Percentiles rank a stretch among this genome's conserved stretches.
Evolutionary conservation across 148 eudicot species (phyloP).

Genomic region (Fagopyrum tataricum): DNA sequence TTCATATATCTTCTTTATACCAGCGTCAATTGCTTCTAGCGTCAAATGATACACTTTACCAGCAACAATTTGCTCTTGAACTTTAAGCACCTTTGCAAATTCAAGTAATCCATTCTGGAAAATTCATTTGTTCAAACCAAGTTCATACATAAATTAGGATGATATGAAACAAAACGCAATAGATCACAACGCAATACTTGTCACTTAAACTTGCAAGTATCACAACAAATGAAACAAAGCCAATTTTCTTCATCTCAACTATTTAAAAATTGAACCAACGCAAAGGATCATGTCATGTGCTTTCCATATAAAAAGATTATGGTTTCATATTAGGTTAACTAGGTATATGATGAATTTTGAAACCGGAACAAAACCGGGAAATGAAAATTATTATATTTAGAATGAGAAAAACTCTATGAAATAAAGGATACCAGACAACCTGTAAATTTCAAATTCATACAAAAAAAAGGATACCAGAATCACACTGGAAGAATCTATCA

Average conservation of each 20-base stretch:
- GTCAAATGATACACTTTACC: conserved; percentile 15
- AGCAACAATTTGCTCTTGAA: conserved; percentile 16
- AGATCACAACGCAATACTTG: background rate
- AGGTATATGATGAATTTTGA: too few species aligned
- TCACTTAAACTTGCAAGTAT: background rate
- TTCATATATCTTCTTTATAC: conserved; percentile 12
- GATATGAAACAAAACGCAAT: background rate
- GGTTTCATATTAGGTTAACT: too few species aligned
- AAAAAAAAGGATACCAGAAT: background rate
- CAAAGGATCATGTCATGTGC: background rate
- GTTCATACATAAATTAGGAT: background rate
- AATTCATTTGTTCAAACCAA: background rate
- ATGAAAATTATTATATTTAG: too few species aligned
- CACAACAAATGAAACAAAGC: background rate
- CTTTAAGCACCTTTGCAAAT: conserved; percentile 11
- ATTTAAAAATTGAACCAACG: background rate
- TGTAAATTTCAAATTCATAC: background rate
- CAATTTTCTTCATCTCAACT: background rate
- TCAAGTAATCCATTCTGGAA: conserved; percentile 12
- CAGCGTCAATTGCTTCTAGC: conserved; percentile 11
- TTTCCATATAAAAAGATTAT: too few species aligned
- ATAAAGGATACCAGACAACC: background rate
- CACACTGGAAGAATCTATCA: background rate
- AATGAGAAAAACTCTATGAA: background rate
- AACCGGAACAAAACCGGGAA: too few species aligned